Evolutionary conservation across 1,139 yeast species (phyloP), one percentile per base, ranked within the genome.

Genomic region (Yamadazyma diddensiae): DNA sequence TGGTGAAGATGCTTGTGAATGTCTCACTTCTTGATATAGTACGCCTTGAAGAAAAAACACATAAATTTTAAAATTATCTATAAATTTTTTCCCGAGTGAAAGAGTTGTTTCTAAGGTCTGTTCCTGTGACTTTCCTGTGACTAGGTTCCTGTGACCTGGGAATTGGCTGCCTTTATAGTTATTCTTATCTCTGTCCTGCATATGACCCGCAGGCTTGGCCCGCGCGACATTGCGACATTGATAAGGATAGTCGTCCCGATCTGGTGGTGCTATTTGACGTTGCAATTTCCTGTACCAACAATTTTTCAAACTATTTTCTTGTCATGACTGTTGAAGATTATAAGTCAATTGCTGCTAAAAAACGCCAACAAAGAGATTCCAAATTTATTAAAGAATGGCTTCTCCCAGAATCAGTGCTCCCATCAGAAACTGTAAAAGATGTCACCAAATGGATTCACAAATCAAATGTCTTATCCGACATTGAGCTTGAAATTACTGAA

Each of bases 361-460:
- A 67, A 39, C 45, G 52, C 11, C 52, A 53, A 5, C 49, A 48
- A 26, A 57, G 74, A 49, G 59, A 69, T 38, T 41, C 56, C 6
- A 55, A 57, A 30, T 60, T 68, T 48, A 49, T 55, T 24, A 43
- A 53, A 5, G 64, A 67, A 36, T 70, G 74, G 74, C 41, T 65
- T 22, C 47, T 65, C 9, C 65, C 70, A 4, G 50, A 53, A 17
- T 49, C 47, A 3, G 36, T 58, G 24, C 56, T 70, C 21, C 66
- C 70, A 2, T 25, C 37, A 7, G 27, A 38, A 1, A 49, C 49
- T 2, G 50, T 50, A 9, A 57, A 50, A 32, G 71, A 66, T 40
- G 74, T 69, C 3, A 42, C 57, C 7, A 31, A 41, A 2, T 68
- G 63, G 57, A 68, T 70, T 21, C 44, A 41, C 3, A 42, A 49